phyloP scores from a whole-genome alignment of 768 basidiomycete genomes.

The Russula foetens region DNA sequence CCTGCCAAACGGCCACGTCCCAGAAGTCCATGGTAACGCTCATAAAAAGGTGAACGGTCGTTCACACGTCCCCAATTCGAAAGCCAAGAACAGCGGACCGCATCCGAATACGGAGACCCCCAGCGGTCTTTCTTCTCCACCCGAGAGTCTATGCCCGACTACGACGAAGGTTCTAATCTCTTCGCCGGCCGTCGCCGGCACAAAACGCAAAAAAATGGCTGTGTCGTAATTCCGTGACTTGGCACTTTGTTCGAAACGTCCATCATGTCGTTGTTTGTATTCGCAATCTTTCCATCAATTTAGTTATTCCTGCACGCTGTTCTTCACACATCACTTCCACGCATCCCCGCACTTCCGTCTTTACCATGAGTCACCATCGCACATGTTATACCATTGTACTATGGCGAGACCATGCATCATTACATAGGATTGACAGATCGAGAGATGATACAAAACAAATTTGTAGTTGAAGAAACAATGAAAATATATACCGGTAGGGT shows the following conservation, averaged over 20 bases:
- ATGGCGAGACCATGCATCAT: constrained; percentile 11
- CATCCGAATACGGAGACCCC: background rate
- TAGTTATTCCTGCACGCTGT: constrained; percentile 18
- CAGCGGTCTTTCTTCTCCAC: background rate
- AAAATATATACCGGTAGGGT: background rate
- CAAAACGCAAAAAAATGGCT: constrained; percentile 48
- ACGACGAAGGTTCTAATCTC: background rate
- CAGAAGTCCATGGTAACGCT: background rate
- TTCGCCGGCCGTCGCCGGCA: constrained; percentile 33
- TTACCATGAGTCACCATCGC: constrained; percentile 5
- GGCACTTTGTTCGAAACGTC: background rate
- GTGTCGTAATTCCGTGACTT: constrained; percentile 13
- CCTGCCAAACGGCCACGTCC: background rate
- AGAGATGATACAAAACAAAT: constrained; percentile 16
- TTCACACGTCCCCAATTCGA: background rate
- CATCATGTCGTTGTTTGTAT: constrained; percentile 2
- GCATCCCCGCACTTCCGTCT: background rate
- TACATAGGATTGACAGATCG: constrained; percentile 10
- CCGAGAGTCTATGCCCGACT: background rate
- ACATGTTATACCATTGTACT: constrained; percentile 21
- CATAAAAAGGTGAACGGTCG: constrained; percentile 9
- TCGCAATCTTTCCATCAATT: constrained; percentile 18
- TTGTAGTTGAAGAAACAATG: background rate
- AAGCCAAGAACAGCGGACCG: constrained; percentile 9
- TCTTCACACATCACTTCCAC: constrained; percentile 3